These are phyloP conservation scores for Crithidia fasciculata DNA, from an alignment of 208 protist genomes.

Conservation along the genomic window DNA sequence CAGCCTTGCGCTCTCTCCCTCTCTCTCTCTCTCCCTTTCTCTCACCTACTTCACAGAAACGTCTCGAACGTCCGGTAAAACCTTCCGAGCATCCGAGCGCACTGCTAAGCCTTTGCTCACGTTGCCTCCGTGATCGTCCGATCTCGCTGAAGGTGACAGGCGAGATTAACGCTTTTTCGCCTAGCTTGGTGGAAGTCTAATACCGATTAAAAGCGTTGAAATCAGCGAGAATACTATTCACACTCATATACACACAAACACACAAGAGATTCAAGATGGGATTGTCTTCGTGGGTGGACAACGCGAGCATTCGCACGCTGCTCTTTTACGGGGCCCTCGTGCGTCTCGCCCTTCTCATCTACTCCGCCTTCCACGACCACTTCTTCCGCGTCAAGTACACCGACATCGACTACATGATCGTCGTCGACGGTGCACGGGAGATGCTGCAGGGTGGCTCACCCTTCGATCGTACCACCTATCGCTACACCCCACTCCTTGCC, in stretches of 20 bases:
- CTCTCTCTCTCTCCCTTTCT: neutral
- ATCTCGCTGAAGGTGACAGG: too few species aligned
- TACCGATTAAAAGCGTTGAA: too few species aligned
- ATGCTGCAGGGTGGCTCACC: constrained; percentile 84
- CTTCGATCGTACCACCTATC: constrained; percentile 94
- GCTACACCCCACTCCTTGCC: constrained; percentile 95
- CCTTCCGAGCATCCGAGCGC: too few species aligned
- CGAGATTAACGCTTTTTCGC: too few species aligned
- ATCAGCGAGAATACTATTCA: too few species aligned
- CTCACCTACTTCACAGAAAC: too few species aligned
- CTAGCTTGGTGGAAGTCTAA: too few species aligned
- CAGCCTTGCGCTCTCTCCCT: neutral
- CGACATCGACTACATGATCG: constrained; percentile 97
- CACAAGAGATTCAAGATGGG: constrained; percentile 2
- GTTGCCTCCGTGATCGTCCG: too few species aligned
- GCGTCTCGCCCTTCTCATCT: constrained; percentile 73
- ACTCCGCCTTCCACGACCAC: constrained; percentile 82
- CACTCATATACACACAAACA: neutral
- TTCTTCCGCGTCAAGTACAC: constrained; percentile 94
- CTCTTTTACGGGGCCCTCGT: constrained; percentile 50
- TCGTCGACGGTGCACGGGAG: constrained; percentile 92
- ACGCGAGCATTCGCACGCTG: constrained; percentile 41
- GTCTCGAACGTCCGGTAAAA: too few species aligned
- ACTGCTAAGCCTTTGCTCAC: too few species aligned
- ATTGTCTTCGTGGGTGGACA: constrained; percentile 22